Conservation (phyloP, 345 rosid genomes). For the Bruguiera sexangula region DNA sequence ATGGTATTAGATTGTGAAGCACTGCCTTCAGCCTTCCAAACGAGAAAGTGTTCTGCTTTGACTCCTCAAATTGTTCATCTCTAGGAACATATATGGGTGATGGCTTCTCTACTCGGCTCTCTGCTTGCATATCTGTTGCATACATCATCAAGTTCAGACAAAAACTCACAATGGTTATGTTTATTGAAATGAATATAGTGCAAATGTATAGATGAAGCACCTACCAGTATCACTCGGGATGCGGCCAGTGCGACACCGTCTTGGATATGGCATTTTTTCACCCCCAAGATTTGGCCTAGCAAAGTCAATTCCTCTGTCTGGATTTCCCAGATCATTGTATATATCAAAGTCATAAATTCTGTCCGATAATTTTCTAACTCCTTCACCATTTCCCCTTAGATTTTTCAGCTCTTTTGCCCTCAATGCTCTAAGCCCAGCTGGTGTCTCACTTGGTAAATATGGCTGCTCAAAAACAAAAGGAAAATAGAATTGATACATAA, state of each 20-base stretch:
- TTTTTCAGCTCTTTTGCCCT: constrained; percentile 68
- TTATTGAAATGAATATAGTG: neutral
- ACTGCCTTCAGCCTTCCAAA: constrained; percentile 72
- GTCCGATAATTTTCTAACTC: constrained; percentile 75
- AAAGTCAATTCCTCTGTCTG: constrained; percentile 60
- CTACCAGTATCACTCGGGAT: constrained; percentile 52
- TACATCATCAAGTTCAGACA: neutral
- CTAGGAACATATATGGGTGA: constrained; percentile 85
- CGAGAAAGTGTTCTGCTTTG: constrained; percentile 59
- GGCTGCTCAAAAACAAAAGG: constrained; percentile 53
- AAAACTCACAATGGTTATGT: neutral
- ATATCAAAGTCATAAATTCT: constrained; percentile 75
- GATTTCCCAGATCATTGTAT: constrained; percentile 93
- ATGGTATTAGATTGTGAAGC: constrained; percentile 80
- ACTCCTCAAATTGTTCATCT: constrained; percentile 93
- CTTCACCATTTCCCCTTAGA: constrained; percentile 66
- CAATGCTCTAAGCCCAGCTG: constrained; percentile 58
- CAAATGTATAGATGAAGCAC: neutral
- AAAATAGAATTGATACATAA: neutral
- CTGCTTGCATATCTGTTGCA: constrained; percentile 54
- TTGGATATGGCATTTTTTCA: constrained; percentile 62
- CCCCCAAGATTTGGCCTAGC: constrained; percentile 78
- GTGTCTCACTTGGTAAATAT: constrained; percentile 77
- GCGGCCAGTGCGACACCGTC: constrained; percentile 95
- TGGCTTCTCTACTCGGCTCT: constrained; percentile 93